phyloP scores from a whole-genome alignment of 2,329 filamentous ascomycete genomes.

The Aspergillus ustus region DNA sequence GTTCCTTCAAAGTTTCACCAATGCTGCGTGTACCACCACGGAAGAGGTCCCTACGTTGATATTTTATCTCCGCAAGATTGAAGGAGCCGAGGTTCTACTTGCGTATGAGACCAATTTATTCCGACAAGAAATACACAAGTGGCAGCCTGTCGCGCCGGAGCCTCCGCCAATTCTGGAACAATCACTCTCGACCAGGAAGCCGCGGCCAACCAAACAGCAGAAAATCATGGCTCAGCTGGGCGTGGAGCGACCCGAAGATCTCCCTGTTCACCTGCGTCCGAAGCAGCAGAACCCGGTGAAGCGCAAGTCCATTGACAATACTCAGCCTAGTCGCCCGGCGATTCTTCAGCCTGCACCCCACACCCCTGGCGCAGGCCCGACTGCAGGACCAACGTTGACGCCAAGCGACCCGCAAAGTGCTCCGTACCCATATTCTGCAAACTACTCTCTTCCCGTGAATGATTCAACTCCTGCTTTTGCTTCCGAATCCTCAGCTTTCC shows the following conservation, averaged over 20 bases:
- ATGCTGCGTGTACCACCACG: slow-evolving; percentile 76
- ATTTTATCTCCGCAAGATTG: slow-evolving; percentile 95
- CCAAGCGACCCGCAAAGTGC: slow-evolving; percentile 34
- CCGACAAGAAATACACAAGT: slow-evolving; percentile 91
- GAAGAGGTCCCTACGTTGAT: slow-evolving; percentile 88
- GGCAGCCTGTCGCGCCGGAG: slow-evolving; percentile 85
- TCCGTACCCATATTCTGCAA: slow-evolving; percentile 45
- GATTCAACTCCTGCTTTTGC: slow-evolving; percentile 45
- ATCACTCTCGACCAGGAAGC: slow-evolving; percentile 91
- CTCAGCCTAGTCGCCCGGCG: slow-evolving; percentile 33
- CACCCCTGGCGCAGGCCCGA: slow-evolving; percentile 35
- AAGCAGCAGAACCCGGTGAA: slow-evolving; percentile 73
- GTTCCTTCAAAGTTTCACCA: slow-evolving; percentile 80
- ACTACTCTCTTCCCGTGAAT: slow-evolving; percentile 42
- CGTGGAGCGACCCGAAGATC: slow-evolving; percentile 85
- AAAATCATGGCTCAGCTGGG: slow-evolving; percentile 90
- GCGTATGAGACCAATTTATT: slow-evolving; percentile 97
- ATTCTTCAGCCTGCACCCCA: slow-evolving; percentile 38
- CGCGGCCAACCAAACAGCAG: slow-evolving; percentile 93
- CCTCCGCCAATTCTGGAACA: slow-evolving; percentile 84
- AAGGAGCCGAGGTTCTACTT: slow-evolving; percentile 91
- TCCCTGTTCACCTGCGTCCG: slow-evolving; percentile 79
- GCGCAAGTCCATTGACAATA: slow-evolving; percentile 67
- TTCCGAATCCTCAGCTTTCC: slow-evolving; percentile 40
- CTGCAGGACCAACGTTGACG: slow-evolving; percentile 39